Evolutionary conservation across 805 yeast genomes (phyloP).

Genomic region (Jamesozyma piceae): DNA sequence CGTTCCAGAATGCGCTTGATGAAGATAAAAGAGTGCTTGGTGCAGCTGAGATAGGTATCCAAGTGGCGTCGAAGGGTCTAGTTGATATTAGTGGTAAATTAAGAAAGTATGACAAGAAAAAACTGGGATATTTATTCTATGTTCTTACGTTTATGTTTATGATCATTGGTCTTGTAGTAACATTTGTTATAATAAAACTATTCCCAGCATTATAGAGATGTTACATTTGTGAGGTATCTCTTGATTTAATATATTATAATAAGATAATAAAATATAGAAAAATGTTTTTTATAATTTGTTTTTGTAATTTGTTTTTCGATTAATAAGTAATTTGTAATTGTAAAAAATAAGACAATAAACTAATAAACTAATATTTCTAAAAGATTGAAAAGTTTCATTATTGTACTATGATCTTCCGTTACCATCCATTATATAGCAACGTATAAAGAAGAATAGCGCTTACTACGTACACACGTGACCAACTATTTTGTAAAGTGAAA

Average conservation of each 20-base stretch:
- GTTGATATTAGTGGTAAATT: slow-evolving; percentile 25
- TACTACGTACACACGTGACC: too few species aligned
- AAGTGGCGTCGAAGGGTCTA: slow-evolving; percentile 32
- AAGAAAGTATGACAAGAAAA: slow-evolving; percentile 25
- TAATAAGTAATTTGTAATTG: too few species aligned
- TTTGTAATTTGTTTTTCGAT: too few species aligned
- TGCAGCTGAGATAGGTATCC: slow-evolving; percentile 36
- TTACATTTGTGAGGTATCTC: not conserved
- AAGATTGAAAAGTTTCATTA: too few species aligned
- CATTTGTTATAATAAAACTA: slow-evolving; percentile 30
- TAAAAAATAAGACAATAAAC: too few species aligned
- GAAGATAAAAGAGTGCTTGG: slow-evolving; percentile 32
- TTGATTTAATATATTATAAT: not conserved
- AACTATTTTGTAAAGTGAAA: too few species aligned
- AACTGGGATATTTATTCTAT: slow-evolving; percentile 26
- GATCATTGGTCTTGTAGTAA: slow-evolving; percentile 29
- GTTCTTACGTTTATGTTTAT: slow-evolving; percentile 17
- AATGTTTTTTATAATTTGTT: too few species aligned
- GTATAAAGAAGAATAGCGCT: too few species aligned
- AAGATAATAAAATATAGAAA: too few species aligned
- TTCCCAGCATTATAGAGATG: slow-evolving; percentile 30
- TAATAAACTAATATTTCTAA: too few species aligned
- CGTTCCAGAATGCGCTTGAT: slow-evolving; percentile 33
- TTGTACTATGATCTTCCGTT: too few species aligned
- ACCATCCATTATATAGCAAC: too few species aligned